These are phyloP conservation scores for Barnettozyma populi DNA, from an alignment of 805 yeast species.

Conservation along the genomic window DNA sequence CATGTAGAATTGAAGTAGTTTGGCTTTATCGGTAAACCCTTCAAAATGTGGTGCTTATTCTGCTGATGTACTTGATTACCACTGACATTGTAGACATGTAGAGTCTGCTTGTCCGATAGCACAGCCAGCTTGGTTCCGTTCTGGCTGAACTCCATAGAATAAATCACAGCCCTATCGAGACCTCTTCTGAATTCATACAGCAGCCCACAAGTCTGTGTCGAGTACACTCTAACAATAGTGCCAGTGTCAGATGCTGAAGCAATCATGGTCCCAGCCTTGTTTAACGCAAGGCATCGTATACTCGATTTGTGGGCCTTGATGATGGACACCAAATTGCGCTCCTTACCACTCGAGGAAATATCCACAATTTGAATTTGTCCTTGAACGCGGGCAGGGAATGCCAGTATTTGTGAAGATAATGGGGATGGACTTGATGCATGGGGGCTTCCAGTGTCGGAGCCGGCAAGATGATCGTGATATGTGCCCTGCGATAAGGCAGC, in stretches of 20 bases:
- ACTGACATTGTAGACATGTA: conserved; percentile 70
- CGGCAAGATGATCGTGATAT: conserved; percentile 15
- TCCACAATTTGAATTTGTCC: conserved; percentile 84
- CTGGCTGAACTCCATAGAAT: conserved; percentile 80
- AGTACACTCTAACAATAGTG: conserved; percentile 70
- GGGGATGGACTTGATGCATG: neutral
- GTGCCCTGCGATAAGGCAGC: conserved; percentile 24
- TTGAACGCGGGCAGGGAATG: conserved; percentile 67
- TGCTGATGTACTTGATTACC: conserved; percentile 25
- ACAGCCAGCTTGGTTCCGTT: conserved; percentile 75
- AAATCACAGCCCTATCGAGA: conserved; percentile 74
- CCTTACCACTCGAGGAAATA: conserved; percentile 59
- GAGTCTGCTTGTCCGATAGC: conserved; percentile 80
- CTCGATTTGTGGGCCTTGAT: conserved; percentile 72
- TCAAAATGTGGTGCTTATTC: conserved; percentile 62
- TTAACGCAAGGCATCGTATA: conserved; percentile 58
- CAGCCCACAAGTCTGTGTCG: conserved; percentile 60
- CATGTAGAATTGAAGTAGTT: conserved; percentile 78
- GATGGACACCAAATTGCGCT: conserved; percentile 57
- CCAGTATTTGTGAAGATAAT: conserved; percentile 43
- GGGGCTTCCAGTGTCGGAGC: neutral
- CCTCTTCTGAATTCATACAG: conserved; percentile 89
- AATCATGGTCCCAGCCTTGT: conserved; percentile 57
- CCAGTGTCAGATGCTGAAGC: conserved; percentile 85
- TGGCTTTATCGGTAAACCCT: conserved; percentile 60